Conservation (phyloP, 345 rosid species). For the Angophora floribunda region DNA sequence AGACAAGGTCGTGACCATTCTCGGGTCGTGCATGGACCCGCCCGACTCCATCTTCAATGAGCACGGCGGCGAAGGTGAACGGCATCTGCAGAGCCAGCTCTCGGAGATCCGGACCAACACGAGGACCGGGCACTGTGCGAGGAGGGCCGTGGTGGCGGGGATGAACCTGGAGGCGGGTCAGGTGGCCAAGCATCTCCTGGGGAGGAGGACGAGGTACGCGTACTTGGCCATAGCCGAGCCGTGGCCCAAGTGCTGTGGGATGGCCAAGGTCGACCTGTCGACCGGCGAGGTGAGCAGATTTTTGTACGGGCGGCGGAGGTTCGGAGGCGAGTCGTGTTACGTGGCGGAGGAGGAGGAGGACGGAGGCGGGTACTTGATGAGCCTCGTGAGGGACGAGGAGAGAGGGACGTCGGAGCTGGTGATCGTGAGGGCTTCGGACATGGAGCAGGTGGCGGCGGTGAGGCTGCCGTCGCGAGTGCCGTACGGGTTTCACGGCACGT, state of each 20-base stretch:
- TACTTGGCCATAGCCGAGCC: conserved; percentile 76
- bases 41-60: conserved; percentile 61
- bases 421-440: conserved; percentile 30
- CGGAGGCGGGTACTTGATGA: conserved; percentile 46
- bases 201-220: conserved; percentile 38
- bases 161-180: conserved; percentile 59
- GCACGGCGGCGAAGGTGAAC: conserved; percentile 19
- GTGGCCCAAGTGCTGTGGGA: conserved; percentile 63
- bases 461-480: conserved; percentile 57
- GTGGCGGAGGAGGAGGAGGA: conserved; percentile 10
- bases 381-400: conserved; percentile 51
- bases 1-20: conserved; percentile 24
- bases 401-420: conserved; percentile 42
- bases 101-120: conserved; percentile 47
- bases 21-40: conserved; percentile 76
- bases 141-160: conserved; percentile 24
- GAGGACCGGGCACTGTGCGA: conserved; percentile 27
- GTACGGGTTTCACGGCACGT: conserved; percentile 76
- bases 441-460: conserved; percentile 47
- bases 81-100: conserved; percentile 20
- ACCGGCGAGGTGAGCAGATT: conserved; percentile 22
- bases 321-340: conserved; percentile 60
- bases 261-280: conserved; percentile 54
- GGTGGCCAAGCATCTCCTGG: conserved; percentile 28
- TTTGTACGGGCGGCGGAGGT: conserved; percentile 37